Conservation (phyloP, 2,329 filamentous ascomycete species). For the Leptographium radiaticola region DNA sequence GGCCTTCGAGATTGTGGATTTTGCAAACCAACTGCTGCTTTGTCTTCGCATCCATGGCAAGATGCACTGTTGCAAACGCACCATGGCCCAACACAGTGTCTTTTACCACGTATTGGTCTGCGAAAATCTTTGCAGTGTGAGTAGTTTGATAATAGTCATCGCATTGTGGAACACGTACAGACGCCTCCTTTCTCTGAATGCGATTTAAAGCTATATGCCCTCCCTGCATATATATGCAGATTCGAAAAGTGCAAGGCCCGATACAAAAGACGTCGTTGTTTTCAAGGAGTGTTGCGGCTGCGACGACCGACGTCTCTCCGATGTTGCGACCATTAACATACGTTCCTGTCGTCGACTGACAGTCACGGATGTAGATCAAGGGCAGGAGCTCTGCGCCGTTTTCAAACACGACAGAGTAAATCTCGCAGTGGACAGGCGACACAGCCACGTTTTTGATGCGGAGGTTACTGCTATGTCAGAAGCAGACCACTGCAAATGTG, state of each 20-base stretch:
- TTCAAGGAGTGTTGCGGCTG: slow-evolving; percentile 32
- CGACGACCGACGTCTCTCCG: slow-evolving; percentile 23
- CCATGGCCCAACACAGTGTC: slow-evolving; percentile 39
- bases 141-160: slow-evolving; percentile 8
- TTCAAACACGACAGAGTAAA: slow-evolving; percentile 42
- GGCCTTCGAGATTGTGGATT: slow-evolving; percentile 36
- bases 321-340: slow-evolving; percentile 34
- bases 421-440: slow-evolving; percentile 40
- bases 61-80: slow-evolving; percentile 37
- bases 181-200: slow-evolving; percentile 21
- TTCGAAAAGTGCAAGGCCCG: slow-evolving; percentile 21
- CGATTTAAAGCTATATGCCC: slow-evolving; percentile 11
- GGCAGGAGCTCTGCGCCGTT: slow-evolving; percentile 8
- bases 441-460: slow-evolving; percentile 27
- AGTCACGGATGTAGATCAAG: slow-evolving; percentile 42
- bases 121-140: slow-evolving; percentile 26
- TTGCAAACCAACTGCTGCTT: slow-evolving; percentile 57
- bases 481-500: background rate
- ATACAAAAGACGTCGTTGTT: slow-evolving; percentile 36
- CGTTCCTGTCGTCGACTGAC: slow-evolving; percentile 40
- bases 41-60: slow-evolving; percentile 37
- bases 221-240: slow-evolving; percentile 16
- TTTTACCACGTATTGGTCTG: slow-evolving; percentile 32
- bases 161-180: slow-evolving; percentile 13
- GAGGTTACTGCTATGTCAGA: slow-evolving; percentile 19